A percentile compares a stretch with the other conserved stretches of the same genome.
These are phyloP conservation scores for Botrytis aclada DNA, from an alignment of 2,329 filamentous ascomycete genomes.

Conservation along the genomic window DNA sequence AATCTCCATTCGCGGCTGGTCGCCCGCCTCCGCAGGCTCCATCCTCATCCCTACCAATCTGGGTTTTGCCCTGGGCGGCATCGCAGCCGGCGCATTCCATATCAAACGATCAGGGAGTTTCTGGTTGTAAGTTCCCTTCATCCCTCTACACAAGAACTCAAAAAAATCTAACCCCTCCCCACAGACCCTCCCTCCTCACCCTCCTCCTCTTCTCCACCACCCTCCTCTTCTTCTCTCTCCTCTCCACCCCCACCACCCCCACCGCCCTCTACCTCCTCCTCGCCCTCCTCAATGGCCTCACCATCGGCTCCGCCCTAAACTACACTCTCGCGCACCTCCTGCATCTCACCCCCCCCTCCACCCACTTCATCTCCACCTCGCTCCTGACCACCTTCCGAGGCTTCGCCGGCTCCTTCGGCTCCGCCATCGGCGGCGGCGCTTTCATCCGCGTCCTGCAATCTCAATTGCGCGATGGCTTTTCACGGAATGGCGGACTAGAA, in stretches of 20 bases:
- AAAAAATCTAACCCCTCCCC: background rate
- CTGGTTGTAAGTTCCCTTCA: slow-evolving; percentile 49
- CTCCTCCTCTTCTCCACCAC: slow-evolving; percentile 60
- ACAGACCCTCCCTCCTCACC: slow-evolving; percentile 54
- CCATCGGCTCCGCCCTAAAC: slow-evolving; percentile 70
- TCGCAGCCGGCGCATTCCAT: slow-evolving; percentile 72
- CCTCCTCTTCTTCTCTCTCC: slow-evolving; percentile 53
- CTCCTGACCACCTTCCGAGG: slow-evolving; percentile 76
- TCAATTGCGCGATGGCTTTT: slow-evolving; percentile 39
- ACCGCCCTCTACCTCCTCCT: slow-evolving; percentile 54
- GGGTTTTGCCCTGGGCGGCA: slow-evolving; percentile 72
- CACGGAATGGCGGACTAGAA: slow-evolving; percentile 32
- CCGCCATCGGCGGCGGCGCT: slow-evolving; percentile 69
- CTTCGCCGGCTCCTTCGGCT: slow-evolving; percentile 78
- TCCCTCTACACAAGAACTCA: background rate
- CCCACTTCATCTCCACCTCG: slow-evolving; percentile 73
- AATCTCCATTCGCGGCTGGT: slow-evolving; percentile 69
- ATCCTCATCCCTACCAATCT: slow-evolving; percentile 79
- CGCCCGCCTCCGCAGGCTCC: slow-evolving; percentile 67
- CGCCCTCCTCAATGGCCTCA: slow-evolving; percentile 68
- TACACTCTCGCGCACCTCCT: slow-evolving; percentile 79
- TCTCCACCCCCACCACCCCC: slow-evolving; percentile 52
- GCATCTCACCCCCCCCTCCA: slow-evolving; percentile 63
- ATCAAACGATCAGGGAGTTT: slow-evolving; percentile 71
- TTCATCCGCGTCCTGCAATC: slow-evolving; percentile 33